Conservation (phyloP, 2,329 filamentous ascomycete species). For the Emergomyces pasteurianus region DNA sequence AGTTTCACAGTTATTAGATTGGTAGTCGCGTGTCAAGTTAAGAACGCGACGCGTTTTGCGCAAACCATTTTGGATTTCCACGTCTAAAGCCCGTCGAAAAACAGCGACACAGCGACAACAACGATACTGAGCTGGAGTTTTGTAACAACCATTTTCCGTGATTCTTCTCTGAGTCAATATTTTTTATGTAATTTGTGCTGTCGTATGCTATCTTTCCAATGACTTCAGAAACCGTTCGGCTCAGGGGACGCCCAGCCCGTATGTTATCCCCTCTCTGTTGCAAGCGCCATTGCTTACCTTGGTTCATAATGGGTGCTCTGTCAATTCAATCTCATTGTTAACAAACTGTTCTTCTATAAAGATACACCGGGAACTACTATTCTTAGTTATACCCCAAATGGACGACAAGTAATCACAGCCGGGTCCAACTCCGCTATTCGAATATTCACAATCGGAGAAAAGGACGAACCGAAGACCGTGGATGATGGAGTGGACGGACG, state of each 20-base stretch:
- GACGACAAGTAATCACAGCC: conserved; percentile 74
- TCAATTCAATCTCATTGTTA: neutral
- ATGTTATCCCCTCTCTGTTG: conserved; percentile 15
- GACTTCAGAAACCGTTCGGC: conserved; percentile 25
- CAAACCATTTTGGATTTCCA: neutral
- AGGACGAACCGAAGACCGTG: conserved; percentile 84
- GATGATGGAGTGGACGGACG: conserved; percentile 87
- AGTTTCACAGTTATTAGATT: too few species aligned
- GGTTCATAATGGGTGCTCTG: conserved; percentile 1
- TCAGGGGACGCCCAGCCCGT: conserved; percentile 37
- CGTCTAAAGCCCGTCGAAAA: neutral
- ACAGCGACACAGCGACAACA: neutral
- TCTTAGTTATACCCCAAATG: conserved; percentile 80
- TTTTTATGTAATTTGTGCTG: neutral
- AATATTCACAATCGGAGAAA: conserved; percentile 79
- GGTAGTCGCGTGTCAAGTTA: neutral
- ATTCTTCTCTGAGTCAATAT: too few species aligned
- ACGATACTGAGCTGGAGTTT: neutral
- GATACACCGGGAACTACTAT: conserved; percentile 80
- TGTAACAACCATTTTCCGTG: neutral
- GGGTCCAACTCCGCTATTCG: conserved; percentile 90
- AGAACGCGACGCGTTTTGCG: neutral
- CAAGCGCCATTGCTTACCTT: neutral
- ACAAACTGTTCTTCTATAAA: conserved; percentile 17
- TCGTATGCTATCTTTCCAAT: conserved; percentile 43